Evolutionary conservation across 2,329 filamentous ascomycete genomes (phyloP).

Genomic region (Penicillium brasilianum): DNA sequence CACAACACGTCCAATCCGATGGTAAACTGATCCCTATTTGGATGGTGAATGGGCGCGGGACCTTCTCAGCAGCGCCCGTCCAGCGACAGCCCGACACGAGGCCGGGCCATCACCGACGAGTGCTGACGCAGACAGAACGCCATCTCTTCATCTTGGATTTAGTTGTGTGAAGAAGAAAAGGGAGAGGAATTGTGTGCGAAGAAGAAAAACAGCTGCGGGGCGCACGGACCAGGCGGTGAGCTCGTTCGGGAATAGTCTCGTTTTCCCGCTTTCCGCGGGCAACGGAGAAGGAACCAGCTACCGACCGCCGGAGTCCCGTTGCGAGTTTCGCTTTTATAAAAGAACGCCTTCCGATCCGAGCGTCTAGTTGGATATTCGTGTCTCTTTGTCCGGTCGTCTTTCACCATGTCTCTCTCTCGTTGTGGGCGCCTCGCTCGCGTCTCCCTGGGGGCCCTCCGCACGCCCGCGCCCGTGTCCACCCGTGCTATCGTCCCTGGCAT

Average conservation of each 20-base stretch:
- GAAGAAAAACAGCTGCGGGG: constrained; percentile 23
- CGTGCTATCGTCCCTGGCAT: constrained; percentile 31
- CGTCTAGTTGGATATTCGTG: constrained; percentile 5
- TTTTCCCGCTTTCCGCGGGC: constrained; percentile 44
- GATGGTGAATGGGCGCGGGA: constrained; percentile 44
- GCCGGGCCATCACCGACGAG: constrained; percentile 38
- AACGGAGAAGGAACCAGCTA: constrained; percentile 32
- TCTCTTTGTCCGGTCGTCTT: constrained; percentile 1
- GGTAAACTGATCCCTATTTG: constrained; percentile 38
- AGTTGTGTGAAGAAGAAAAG: constrained; percentile 47
- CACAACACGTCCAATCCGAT: constrained; percentile 45
- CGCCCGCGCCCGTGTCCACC: constrained; percentile 27
- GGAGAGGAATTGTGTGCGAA: constrained; percentile 8
- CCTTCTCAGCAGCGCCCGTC: constrained; percentile 47
- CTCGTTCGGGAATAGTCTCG: constrained; percentile 30
- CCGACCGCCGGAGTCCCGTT: constrained; percentile 15
- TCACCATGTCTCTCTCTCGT: constrained; percentile 44
- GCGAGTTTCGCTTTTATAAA: neutral
- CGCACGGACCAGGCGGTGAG: constrained; percentile 31
- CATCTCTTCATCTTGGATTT: constrained; percentile 50
- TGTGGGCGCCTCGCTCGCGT: constrained; percentile 42
- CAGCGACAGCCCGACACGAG: constrained; percentile 32
- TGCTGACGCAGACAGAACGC: constrained; percentile 42
- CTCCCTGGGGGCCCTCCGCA: constrained; percentile 36
- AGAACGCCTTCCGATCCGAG: constrained; percentile 30